A percentile compares a stretch with the other conserved stretches of the same genome.
These are phyloP conservation scores for Mortierella sp. DNA, from an alignment of 371 early-diverging fungal genomes.

Conservation along the genomic window DNA sequence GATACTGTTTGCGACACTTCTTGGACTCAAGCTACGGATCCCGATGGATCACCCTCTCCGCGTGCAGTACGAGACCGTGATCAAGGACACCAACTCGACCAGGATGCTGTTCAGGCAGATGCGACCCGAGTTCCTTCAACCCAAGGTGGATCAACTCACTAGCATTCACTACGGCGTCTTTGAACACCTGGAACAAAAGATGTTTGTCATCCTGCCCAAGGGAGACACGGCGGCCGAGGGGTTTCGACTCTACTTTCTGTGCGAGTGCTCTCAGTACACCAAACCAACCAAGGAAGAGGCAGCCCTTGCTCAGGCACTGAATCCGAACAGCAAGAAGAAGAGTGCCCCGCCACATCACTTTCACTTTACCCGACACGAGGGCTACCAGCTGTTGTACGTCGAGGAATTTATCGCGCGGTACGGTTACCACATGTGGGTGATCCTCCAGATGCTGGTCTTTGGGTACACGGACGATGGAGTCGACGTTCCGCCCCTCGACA, in stretches of 20 bases:
- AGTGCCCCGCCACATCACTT: conserved; percentile 15
- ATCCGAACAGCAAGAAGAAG: neutral
- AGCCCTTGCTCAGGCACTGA: neutral
- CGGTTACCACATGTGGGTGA: conserved; percentile 22
- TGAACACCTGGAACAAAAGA: conserved; percentile 20
- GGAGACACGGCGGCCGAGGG: conserved; percentile 16
- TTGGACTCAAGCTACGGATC: conserved; percentile 7
- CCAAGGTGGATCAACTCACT: conserved; percentile 21
- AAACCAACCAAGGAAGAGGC: neutral
- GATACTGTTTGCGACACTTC: conserved; percentile 9
- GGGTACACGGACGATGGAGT: conserved; percentile 25
- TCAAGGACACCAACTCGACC: conserved; percentile 12
- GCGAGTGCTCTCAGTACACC: conserved; percentile 36
- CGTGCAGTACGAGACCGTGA: conserved; percentile 10
- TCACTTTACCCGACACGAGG: conserved; percentile 29
- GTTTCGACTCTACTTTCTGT: conserved; percentile 27
- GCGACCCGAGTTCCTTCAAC: conserved; percentile 17
- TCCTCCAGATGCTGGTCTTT: conserved; percentile 21
- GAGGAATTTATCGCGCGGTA: conserved; percentile 27
- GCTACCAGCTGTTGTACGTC: conserved; percentile 22
- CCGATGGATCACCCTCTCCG: conserved; percentile 14
- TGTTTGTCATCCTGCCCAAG: conserved; percentile 29
- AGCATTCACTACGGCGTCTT: conserved; percentile 21
- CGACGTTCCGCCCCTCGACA: conserved; percentile 9
- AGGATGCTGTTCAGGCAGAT: conserved; percentile 16